These are phyloP conservation scores for Populus alba DNA, from an alignment of 345 rosid genomes.

Conservation along the genomic window DNA sequence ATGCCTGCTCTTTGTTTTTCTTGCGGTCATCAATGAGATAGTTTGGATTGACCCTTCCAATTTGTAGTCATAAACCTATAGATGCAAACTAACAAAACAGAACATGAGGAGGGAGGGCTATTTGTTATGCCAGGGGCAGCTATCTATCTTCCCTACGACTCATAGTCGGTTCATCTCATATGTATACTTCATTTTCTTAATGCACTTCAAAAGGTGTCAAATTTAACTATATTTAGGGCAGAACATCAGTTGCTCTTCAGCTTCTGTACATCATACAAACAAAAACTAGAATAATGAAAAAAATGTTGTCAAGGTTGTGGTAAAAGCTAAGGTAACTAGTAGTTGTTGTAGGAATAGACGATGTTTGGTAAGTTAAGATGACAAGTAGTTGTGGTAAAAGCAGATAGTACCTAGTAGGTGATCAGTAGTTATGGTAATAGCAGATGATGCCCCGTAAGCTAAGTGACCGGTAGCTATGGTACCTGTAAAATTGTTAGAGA, in stretches of 20 bases:
- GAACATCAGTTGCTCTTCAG: background rate
- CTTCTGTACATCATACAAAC: background rate
- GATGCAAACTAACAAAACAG: background rate
- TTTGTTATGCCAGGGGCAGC: background rate
- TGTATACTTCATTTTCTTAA: background rate
- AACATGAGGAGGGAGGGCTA: background rate
- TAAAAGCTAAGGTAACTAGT: too few species aligned
- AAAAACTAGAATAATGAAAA: too few species aligned
- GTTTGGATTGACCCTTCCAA: background rate
- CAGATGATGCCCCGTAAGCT: fast-evolving
- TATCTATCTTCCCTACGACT: background rate
- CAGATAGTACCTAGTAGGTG: too few species aligned
- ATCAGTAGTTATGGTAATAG: too few species aligned
- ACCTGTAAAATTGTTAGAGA: too few species aligned
- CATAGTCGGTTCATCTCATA: background rate
- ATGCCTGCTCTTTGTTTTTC: too few species aligned
- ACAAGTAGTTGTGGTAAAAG: too few species aligned
- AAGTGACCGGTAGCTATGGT: too few species aligned
- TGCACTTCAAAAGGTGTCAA: background rate
- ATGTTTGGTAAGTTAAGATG: too few species aligned
- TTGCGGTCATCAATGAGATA: background rate
- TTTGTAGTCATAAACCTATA: background rate
- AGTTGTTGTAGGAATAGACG: too few species aligned
- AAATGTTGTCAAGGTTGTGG: background rate
- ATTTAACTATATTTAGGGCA: background rate